These are phyloP conservation scores for Singerocomus inundabilis DNA, from an alignment of 1,284 basidiomycete species.

Conservation along the genomic window DNA sequence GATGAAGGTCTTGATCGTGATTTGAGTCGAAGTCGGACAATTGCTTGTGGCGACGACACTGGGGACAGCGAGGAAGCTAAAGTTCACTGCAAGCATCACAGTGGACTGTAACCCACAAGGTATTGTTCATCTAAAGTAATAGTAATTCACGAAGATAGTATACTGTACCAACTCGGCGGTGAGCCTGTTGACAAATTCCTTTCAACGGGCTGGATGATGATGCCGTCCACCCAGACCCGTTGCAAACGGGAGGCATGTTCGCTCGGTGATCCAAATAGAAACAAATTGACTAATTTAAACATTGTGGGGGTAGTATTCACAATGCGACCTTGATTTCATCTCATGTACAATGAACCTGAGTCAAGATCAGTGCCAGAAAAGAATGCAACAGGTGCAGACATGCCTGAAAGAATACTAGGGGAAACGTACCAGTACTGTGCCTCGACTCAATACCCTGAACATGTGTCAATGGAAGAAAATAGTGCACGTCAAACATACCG, in stretches of 20 bases:
- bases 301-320: conserved; percentile 22
- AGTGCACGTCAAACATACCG: conserved; percentile 8
- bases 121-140: background rate
- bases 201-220: conserved; percentile 26
- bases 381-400: background rate
- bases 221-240: conserved; percentile 25
- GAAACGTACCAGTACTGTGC: conserved; percentile 15
- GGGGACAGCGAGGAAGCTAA: conserved; percentile 21
- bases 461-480: conserved; percentile 2
- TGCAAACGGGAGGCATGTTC: conserved; percentile 16
- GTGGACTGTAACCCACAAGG: conserved; percentile 19
- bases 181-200: conserved; percentile 41
- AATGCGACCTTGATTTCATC: conserved; percentile 14
- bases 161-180: conserved; percentile 50
- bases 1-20: too few species aligned
- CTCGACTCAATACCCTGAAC: conserved; percentile 17
- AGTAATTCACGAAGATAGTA: conserved; percentile 44
- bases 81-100: conserved; percentile 21
- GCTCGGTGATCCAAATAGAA: conserved; percentile 16
- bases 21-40: too few species aligned
- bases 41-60: conserved; percentile 2
- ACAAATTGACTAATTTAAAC: conserved; percentile 2
- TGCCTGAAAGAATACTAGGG: background rate
- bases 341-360: background rate
- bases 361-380: background rate